These are phyloP conservation scores for Fagus crenata DNA, from an alignment of 306 rosid genomes.

Conservation along the genomic window DNA sequence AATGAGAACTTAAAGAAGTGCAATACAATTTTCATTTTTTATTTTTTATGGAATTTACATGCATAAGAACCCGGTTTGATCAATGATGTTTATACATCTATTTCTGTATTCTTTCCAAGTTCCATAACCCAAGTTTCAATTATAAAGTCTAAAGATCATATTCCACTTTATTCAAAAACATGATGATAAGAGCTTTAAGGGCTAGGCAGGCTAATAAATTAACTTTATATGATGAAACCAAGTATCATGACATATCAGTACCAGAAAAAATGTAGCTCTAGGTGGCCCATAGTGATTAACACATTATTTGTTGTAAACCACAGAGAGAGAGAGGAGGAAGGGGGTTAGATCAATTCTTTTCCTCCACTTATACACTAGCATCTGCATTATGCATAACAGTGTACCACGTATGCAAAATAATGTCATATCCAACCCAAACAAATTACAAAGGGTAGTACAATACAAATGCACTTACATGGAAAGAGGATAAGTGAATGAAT, in stretches of 20 bases:
- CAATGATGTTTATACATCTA: not conserved
- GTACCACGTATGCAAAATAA: not conserved
- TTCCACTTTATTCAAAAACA: no score
- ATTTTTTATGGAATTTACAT: no score
- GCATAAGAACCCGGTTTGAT: not conserved
- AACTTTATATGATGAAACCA: not conserved
- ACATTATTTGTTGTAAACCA: not conserved
- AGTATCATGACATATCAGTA: not conserved
- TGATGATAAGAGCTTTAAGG: no score
- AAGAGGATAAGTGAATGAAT: constrained; percentile 15
- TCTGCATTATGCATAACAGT: not conserved
- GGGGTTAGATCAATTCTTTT: not conserved
- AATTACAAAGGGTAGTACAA: not conserved
- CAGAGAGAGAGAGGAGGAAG: not conserved
- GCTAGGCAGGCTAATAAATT: not conserved
- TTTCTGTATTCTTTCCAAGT: not conserved
- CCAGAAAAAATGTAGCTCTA: not conserved
- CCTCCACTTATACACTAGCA: not conserved
- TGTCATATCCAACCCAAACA: not conserved
- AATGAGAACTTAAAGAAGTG: not conserved
- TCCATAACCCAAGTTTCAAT: not conserved
- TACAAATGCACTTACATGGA: not conserved
- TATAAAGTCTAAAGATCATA: not conserved
- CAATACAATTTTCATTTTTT: no score
- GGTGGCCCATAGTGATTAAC: not conserved